phyloP scores from a whole-genome alignment of 2,329 filamentous ascomycete genomes.

The Trichoderma atroviride region DNA sequence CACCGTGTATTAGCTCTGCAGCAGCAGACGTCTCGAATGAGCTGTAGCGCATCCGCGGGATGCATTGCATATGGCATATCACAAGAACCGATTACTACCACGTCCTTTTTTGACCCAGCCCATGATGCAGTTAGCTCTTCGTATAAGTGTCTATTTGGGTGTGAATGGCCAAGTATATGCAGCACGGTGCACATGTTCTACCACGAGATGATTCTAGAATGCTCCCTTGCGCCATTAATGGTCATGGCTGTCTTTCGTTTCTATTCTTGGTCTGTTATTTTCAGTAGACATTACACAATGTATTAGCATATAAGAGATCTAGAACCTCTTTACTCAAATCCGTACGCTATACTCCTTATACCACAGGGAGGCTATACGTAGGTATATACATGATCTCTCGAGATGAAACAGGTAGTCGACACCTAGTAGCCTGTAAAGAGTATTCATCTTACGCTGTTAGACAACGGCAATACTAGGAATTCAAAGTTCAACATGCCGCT shows the following conservation, averaged over 20 bases:
- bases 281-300: neutral
- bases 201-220: neutral
- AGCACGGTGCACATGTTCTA: neutral
- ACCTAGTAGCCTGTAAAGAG: neutral
- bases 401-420: neutral
- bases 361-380: neutral
- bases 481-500: neutral
- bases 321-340: neutral
- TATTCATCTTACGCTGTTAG: neutral
- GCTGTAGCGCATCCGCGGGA: slow-evolving; percentile 4
- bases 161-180: neutral
- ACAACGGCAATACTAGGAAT: neutral
- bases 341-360: neutral
- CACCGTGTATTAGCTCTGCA: slow-evolving; percentile 18
- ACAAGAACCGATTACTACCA: slow-evolving; percentile 9
- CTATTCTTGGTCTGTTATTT: neutral
- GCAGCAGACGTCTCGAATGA: neutral
- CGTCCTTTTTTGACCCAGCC: neutral
- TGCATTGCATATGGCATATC: slow-evolving; percentile 2
- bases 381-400: neutral
- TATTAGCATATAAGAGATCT: neutral
- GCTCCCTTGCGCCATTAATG: neutral
- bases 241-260: neutral
- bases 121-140: neutral
- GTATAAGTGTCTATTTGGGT: neutral